These are phyloP conservation scores for apple (Malus domestica) DNA, from an alignment of 306 rosid genomes.

Conservation along the genomic window ASM211411v1 NC_041798.1:1203001-1203500, in stretches of 20 bases:
- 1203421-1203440: slow-evolving; percentile 1
- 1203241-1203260: background rate
- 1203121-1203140: too few relatives aligned
- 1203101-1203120: too few relatives aligned
- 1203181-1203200: background rate
- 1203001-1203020: too few relatives aligned
- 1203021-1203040: too few relatives aligned
- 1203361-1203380: background rate
- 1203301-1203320: background rate
- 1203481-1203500: background rate
- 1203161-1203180: too few relatives aligned
- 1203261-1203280: background rate
- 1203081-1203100: too few relatives aligned
- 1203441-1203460: background rate
- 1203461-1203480: too few relatives aligned
- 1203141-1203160: too few relatives aligned
- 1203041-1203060: rapidly evolving
- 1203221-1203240: background rate
- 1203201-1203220: background rate
- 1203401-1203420: background rate
- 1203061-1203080: too few relatives aligned
- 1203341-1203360: background rate
- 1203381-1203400: background rate
- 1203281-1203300: background rate
- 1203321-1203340: background rate